Base-by-base conservation (phyloP, 306 rosid species). In the Ammopiptanthus mongolicus region DNA sequence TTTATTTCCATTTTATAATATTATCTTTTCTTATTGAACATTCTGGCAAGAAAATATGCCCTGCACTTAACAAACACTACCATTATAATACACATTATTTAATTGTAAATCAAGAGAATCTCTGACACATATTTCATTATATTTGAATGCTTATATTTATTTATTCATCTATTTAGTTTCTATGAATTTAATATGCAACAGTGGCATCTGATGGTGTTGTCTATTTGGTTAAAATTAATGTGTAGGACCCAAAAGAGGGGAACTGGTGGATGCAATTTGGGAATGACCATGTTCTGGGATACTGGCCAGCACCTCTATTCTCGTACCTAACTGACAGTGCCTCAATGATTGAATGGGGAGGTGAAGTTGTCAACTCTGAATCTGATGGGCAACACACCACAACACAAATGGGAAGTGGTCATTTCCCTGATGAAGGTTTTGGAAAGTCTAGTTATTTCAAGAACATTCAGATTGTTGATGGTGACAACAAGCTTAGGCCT, bases 251-350 rank as follows among this genome's bases (percentile, higher is more conserved):
- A 75, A 84, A 87, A 69, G 85, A 82, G 46, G 91, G 91, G 2
- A 80, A 87, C 69, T 87, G 88, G 91, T 87, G 91, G 91, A 82
- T 87, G 87, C 88, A 87, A 48, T 79, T 87, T 80, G 91, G 91
- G 28, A 79, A 65, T 23, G 7, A 82, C 33, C 83, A 79, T 76
- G 85, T 87, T 59, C 76, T 87, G 2, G 91, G 91, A 23, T 87
- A 87, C 66, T 87, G 91, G 91, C 91, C 89, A 21, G 85, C 82
- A 52, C 70, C 83, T 11, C 74, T 87, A 29, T 87, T 87, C 80
- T 80, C 87, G 3, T 78, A 85, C 86, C 85, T 87, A 42, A 21
- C 75, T 3, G 88, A 85, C 75, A 77, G 85, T 59, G 91, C 91
- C 2, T 82, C 87, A 21, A 85, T 87, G 89, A 75, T 87, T 62